Percentiles rank a stretch among this genome's conserved stretches.
These are phyloP conservation scores for Malus fusca DNA, from an alignment of 306 rosid species.

Conservation along the genomic window DNA sequence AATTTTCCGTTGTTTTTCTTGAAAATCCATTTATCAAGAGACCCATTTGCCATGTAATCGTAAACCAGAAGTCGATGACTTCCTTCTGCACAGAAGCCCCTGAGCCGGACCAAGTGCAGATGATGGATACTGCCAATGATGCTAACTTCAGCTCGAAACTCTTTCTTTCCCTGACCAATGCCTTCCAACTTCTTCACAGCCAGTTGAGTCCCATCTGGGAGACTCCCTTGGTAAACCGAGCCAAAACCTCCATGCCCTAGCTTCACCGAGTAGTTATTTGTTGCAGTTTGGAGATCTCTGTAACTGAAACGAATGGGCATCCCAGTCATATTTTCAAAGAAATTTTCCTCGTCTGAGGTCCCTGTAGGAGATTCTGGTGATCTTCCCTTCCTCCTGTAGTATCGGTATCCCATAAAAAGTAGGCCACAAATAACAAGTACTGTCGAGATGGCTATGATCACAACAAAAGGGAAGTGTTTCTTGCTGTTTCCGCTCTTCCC, in stretches of 20 bases:
- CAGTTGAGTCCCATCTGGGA: conserved; percentile 60
- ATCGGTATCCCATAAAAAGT: conserved; percentile 42
- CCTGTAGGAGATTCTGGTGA: conserved; percentile 37
- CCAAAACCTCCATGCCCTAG: conserved; percentile 96
- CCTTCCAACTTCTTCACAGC: conserved; percentile 91
- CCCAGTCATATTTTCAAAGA: conserved; percentile 58
- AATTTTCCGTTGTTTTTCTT: conserved; percentile 42
- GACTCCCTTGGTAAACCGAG: conserved; percentile 72
- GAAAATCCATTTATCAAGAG: conserved; percentile 84
- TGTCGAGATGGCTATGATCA: conserved; percentile 44
- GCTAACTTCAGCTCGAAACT: conserved; percentile 92
- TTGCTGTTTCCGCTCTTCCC: conserved; percentile 26
- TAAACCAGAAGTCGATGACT: conserved; percentile 71
- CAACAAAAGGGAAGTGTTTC: conserved; percentile 37
- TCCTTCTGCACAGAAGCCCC: conserved; percentile 86
- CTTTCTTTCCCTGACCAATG: conserved; percentile 92
- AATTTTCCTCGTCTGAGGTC: conserved; percentile 78
- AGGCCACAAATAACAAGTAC: conserved; percentile 43
- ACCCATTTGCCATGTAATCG: conserved; percentile 81
- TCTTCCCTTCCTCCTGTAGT: conserved; percentile 34
- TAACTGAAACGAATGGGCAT: conserved; percentile 71
- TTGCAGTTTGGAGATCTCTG: conserved; percentile 64
- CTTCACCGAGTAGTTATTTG: conserved; percentile 67
- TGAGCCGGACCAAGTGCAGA: conserved; percentile 68
- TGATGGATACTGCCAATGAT: conserved; percentile 94